Conservation (phyloP, 2,329 filamentous ascomycete genomes). For the Neofusicoccum parvum region DNA sequence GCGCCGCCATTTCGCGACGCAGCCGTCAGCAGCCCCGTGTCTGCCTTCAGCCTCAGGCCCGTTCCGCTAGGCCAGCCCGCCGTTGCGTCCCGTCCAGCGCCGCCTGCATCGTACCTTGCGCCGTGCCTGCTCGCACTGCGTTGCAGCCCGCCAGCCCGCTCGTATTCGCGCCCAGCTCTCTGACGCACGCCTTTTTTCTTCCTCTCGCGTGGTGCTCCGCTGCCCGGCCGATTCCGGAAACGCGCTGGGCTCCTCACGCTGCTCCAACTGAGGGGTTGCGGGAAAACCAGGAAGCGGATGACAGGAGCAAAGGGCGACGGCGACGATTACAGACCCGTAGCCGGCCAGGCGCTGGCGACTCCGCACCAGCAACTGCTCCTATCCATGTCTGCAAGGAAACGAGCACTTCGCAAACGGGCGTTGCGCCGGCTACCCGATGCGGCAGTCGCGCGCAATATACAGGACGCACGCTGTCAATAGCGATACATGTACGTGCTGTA, state of each 20-base stretch:
- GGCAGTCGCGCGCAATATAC: constrained; percentile 12
- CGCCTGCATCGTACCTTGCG: constrained; percentile 18
- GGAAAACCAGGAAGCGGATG: constrained; percentile 16
- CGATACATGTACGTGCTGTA: neutral
- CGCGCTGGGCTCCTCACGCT: neutral
- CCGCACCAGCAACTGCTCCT: neutral
- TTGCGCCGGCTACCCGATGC: neutral
- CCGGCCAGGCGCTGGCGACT: neutral
- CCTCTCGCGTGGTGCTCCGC: neutral
- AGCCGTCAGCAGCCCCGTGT: neutral
- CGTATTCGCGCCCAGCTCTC: constrained; percentile 11
- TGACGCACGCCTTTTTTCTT: neutral
- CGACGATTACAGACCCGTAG: neutral
- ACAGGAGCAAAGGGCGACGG: neutral
- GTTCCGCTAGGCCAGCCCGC: constrained; percentile 7
- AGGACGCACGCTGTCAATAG: constrained; percentile 4
- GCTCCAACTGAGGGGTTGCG: constrained; percentile 10
- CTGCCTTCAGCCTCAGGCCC: constrained; percentile 14
- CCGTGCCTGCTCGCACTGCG: neutral
- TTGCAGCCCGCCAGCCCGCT: neutral
- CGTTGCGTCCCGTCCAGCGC: constrained; percentile 2
- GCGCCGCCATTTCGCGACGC: neutral
- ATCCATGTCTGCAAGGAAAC: neutral
- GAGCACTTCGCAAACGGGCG: neutral
- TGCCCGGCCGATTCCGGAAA: constrained; percentile 4